Evolutionary conservation across 805 yeast species (phyloP), one percentile per base, ranked within the genome.

Genomic region (Yamadazyma laniorum): DNA sequence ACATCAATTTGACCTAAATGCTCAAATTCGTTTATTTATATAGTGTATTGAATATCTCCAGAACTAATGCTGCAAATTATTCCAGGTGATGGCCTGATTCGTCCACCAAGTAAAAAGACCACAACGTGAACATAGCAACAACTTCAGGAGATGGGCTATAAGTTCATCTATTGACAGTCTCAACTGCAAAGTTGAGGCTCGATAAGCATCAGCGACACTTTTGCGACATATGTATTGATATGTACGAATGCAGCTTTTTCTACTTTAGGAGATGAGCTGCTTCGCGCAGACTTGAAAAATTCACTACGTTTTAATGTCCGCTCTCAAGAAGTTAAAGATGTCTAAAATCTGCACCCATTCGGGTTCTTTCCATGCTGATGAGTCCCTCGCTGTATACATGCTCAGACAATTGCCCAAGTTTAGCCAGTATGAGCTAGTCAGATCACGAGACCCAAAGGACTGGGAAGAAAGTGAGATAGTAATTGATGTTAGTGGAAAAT

Each of bases 291-390:
- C n/a, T n/a, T n/a, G n/a, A n/a, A n/a, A n/a, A n/a, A n/a, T n/a
- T n/a, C n/a, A n/a, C n/a, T n/a, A n/a, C n/a, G n/a, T n/a, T 21
- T 18, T 18, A 2, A 35, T 35, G 39, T 35, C 34, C 25, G 26
- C 15, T 9, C 13, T 29, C 6, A 39, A 39, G 17, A 47, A 35
- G 28, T 14, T 43, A 4, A 51, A 40, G 23, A 54, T 68, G 55
- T 57, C 79, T 43, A 79, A 77, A 53, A 85, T 90, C 40, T 91
- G 96, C 56, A 90, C 96, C 9, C 95, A 85, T 53, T 83, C 90
- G 34, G 99, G 99, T 6, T 75, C 89, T 0, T 93, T 93, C 72
- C 99, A 93, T 58, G 98, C 98, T 8, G 99, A 93, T 61, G 99
- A 93, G 61, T 81, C 95, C 8, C 73, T 93, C 35, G 99, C 98